These are phyloP conservation scores for Trichoderma parareesei DNA, from an alignment of 495 filamentous ascomycete species.

Conservation along the genomic window DNA sequence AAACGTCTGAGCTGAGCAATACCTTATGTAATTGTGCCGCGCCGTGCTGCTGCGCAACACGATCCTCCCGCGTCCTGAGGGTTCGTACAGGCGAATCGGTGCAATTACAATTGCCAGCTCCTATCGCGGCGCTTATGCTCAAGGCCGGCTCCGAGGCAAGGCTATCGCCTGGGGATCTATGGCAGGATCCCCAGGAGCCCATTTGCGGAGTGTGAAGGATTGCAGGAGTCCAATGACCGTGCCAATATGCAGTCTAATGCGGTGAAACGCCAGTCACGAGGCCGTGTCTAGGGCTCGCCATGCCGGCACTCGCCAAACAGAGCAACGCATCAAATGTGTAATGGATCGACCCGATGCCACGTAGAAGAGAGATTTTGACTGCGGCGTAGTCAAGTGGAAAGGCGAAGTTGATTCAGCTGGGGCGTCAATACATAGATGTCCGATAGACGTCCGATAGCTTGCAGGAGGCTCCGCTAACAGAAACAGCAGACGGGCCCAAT, in stretches of 20 bases:
- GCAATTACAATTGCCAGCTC: neutral
- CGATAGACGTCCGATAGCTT: slow-evolving; percentile 1
- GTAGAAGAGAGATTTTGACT: neutral
- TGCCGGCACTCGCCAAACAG: neutral
- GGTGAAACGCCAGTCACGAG: slow-evolving; percentile 5
- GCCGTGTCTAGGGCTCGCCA: neutral
- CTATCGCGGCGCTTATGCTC: neutral
- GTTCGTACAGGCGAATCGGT: neutral
- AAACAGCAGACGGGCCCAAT: neutral
- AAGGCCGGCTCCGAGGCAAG: neutral
- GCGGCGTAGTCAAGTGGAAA: neutral
- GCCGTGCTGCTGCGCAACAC: neutral
- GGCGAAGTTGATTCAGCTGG: neutral
- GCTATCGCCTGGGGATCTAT: neutral
- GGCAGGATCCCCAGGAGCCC: neutral
- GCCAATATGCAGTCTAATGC: neutral
- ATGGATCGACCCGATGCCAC: neutral
- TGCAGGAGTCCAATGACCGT: neutral
- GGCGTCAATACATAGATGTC: neutral
- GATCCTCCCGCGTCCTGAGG: neutral
- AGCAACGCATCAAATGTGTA: neutral
- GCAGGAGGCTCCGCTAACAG: neutral
- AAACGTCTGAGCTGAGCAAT: no score
- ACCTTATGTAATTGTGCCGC: neutral
- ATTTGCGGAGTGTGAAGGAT: neutral